A percentile compares a stretch with the other conserved stretches of the same genome.
Evolutionary conservation across 2,329 filamentous ascomycete species (phyloP).

Genomic region (Colletotrichum sp.): DNA sequence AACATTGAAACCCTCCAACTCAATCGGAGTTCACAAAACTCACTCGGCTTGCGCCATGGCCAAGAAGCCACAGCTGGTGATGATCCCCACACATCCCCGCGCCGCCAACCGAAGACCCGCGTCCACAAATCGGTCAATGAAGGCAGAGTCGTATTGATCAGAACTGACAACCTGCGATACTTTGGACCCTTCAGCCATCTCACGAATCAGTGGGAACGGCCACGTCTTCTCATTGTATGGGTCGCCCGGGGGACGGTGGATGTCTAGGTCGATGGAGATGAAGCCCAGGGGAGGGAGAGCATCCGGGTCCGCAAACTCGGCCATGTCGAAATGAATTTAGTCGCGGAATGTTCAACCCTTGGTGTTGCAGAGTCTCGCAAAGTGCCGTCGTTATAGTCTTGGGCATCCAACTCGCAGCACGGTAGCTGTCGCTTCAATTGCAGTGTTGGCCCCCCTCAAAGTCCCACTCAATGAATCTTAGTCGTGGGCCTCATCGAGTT

Average conservation of each 20-base stretch:
- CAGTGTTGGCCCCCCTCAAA: neutral
- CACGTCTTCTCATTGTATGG: constrained; percentile 38
- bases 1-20: neutral
- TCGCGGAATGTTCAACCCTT: neutral
- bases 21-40: neutral
- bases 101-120: constrained; percentile 35
- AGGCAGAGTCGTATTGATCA: constrained; percentile 33
- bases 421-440: neutral
- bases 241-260: constrained; percentile 39
- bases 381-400: neutral
- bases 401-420: neutral
- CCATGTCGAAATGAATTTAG: neutral
- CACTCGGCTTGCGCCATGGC: constrained; percentile 38
- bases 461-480: neutral
- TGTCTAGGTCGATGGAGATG: constrained; percentile 36
- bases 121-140: constrained; percentile 38
- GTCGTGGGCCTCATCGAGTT: neutral
- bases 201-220: constrained; percentile 40
- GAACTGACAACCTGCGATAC: constrained; percentile 32
- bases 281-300: constrained; percentile 35
- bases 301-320: neutral
- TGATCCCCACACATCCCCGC: constrained; percentile 37
- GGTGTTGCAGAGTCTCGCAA: neutral
- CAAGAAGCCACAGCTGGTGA: constrained; percentile 44
- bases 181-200: constrained; percentile 33